Evolutionary conservation across 352 stramenopile species (phyloP).

Genomic region (Stephanocyclus meneghinianus): DNA sequence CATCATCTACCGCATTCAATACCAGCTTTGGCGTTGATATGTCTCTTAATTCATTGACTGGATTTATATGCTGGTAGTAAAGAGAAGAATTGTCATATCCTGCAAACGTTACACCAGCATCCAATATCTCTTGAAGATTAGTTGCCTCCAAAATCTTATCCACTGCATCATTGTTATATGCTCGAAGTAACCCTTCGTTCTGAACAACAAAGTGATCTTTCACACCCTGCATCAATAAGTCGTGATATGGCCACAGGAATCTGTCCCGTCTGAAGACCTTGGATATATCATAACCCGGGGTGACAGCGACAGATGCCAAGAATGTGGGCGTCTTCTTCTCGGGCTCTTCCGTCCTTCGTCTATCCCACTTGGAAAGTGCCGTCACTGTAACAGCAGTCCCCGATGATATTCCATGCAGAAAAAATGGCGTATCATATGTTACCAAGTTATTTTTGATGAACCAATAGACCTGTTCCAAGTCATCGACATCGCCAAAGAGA

Average conservation of each 20-base stretch:
- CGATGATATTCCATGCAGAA: conserved; percentile 55
- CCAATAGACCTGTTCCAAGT: conserved; percentile 64
- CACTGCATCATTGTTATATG: conserved; percentile 35
- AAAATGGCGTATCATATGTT: conserved; percentile 45
- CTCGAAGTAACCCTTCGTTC: conserved; percentile 48
- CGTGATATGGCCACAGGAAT: conserved; percentile 60
- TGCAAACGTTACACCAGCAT: conserved; percentile 45
- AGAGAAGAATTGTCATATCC: conserved; percentile 44
- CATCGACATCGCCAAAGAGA: conserved; percentile 63
- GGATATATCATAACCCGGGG: conserved; percentile 58
- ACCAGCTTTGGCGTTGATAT: conserved; percentile 60
- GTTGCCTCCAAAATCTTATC: conserved; percentile 34
- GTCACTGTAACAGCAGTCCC: conserved; percentile 51
- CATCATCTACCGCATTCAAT: conserved; percentile 56
- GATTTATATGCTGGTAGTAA: conserved; percentile 58
- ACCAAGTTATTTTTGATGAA: conserved; percentile 46
- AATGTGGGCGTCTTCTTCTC: conserved; percentile 44
- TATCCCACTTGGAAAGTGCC: conserved; percentile 48
- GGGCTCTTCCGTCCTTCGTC: conserved; percentile 16
- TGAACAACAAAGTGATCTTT: conserved; percentile 57
- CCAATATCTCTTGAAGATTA: conserved; percentile 56
- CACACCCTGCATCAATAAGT: conserved; percentile 43
- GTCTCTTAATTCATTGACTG: conserved; percentile 49
- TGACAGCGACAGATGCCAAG: conserved; percentile 47
- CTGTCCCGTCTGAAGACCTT: conserved; percentile 43